phyloP scores from a whole-genome alignment of 305 asterid species.

The Fraxinus baroniana region DNA sequence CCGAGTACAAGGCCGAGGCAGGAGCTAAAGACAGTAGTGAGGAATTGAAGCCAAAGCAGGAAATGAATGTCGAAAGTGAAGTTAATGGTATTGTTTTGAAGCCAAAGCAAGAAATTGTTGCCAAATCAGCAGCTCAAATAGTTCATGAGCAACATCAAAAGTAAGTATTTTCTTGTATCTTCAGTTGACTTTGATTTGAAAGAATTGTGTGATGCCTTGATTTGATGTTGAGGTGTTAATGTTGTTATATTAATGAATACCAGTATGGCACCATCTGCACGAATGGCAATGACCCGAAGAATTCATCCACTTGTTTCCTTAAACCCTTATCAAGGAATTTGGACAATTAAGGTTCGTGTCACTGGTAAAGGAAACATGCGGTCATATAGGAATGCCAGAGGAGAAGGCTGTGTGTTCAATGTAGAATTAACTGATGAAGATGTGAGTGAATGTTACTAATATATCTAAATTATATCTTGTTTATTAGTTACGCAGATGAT shows the following conservation, averaged over 20 bases:
- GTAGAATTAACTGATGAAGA: constrained; percentile 92
- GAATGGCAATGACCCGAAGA: constrained; percentile 82
- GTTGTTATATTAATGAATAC: not conserved
- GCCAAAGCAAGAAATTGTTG: constrained; percentile 62
- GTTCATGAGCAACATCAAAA: constrained; percentile 71
- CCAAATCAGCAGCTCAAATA: constrained; percentile 81
- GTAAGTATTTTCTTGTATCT: constrained; percentile 36
- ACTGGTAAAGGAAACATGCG: constrained; percentile 80
- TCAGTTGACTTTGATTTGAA: not conserved
- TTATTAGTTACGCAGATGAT: not conserved
- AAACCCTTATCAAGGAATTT: constrained; percentile 85
- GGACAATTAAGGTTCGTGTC: constrained; percentile 85
- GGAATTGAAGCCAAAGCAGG: constrained; percentile 34
- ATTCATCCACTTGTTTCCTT: constrained; percentile 79
- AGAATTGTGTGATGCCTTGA: not conserved
- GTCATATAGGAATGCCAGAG: constrained; percentile 70
- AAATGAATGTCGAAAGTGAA: constrained; percentile 26
- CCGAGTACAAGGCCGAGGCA: constrained; percentile 47
- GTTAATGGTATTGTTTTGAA: constrained; percentile 38
- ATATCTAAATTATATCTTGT: not conserved
- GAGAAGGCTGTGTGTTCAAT: constrained; percentile 92
- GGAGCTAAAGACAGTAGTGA: constrained; percentile 37
- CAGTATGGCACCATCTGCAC: constrained; percentile 76
- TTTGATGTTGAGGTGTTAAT: not conserved
- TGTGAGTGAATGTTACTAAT: constrained; percentile 39